Conservation (phyloP, 2,329 filamentous ascomycete genomes). For the Onygenales sp. region DNA sequence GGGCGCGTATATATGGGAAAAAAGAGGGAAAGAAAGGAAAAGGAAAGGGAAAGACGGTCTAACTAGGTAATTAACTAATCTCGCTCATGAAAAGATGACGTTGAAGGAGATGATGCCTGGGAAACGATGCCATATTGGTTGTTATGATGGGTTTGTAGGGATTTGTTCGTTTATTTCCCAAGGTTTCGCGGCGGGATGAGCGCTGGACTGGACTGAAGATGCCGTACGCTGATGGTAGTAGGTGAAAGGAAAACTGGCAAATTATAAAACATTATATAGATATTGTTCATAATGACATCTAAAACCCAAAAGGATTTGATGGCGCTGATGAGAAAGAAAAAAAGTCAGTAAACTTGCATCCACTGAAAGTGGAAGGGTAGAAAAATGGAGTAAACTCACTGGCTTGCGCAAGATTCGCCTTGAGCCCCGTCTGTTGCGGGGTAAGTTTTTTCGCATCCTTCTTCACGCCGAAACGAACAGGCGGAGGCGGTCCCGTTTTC, state of each 20-base stretch:
- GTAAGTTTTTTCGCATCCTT: conserved; percentile 64
- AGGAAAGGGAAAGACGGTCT: background rate
- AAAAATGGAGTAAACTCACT: conserved; percentile 57
- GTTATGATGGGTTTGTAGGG: background rate
- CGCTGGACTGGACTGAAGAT: background rate
- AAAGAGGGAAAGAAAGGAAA: background rate
- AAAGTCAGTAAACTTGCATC: background rate
- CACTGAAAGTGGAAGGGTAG: conserved; percentile 1
- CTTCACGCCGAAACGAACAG: conserved; percentile 78
- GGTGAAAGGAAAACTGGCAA: background rate
- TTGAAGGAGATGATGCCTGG: background rate
- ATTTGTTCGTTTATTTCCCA: too few species aligned
- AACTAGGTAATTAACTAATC: background rate
- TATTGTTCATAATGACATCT: conserved; percentile 12
- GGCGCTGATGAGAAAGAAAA: conserved; percentile 41
- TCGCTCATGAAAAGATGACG: background rate
- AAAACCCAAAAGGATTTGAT: conserved; percentile 63
- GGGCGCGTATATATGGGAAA: background rate
- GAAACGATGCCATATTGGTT: background rate
- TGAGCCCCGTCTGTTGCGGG: conserved; percentile 77
- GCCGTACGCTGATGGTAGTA: background rate
- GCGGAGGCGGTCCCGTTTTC: conserved; percentile 75
- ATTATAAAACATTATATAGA: background rate
- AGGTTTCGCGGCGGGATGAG: too few species aligned
- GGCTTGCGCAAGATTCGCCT: conserved; percentile 85